These are phyloP conservation scores for Rhodofomes roseus DNA, from an alignment of 1,284 basidiomycete species.

Conservation along the genomic window DNA sequence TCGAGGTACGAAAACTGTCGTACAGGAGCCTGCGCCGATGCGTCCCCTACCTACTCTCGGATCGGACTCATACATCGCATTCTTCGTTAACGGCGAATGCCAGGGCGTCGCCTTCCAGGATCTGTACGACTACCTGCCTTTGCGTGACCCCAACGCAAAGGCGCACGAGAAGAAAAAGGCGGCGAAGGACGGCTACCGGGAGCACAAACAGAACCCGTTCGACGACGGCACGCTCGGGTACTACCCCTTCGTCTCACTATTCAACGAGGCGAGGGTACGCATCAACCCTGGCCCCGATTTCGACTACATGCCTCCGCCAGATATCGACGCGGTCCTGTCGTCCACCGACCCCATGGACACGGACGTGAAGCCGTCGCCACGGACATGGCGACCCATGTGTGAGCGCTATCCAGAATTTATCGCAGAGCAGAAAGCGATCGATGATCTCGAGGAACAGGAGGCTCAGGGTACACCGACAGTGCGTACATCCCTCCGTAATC, in stretches of 20 bases:
- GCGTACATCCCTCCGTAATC: neutral
- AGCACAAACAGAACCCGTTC: constrained; percentile 79
- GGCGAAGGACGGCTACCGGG: constrained; percentile 60
- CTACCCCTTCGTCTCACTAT: constrained; percentile 92
- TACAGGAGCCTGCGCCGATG: constrained; percentile 38
- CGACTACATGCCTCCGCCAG: constrained; percentile 69
- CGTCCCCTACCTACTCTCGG: constrained; percentile 70
- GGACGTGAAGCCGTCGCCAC: constrained; percentile 31
- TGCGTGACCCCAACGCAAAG: constrained; percentile 59
- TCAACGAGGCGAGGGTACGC: constrained; percentile 82
- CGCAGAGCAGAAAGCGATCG: constrained; percentile 71
- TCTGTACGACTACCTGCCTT: constrained; percentile 87
- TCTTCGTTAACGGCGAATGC: constrained; percentile 90
- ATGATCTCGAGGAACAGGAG: constrained; percentile 64
- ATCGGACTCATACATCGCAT: constrained; percentile 74
- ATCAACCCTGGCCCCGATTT: constrained; percentile 91
- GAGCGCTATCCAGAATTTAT: constrained; percentile 80
- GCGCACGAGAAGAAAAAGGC: constrained; percentile 50
- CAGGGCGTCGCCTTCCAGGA: constrained; percentile 87
- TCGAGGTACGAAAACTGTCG: constrained; percentile 22
- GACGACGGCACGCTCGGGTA: constrained; percentile 97
- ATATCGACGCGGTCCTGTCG: constrained; percentile 63
- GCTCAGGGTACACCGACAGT: constrained; percentile 33
- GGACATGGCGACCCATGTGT: constrained; percentile 71
- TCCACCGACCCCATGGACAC: constrained; percentile 17